These are phyloP conservation scores for Dalbergia cochinchinensis DNA, from an alignment of 306 rosid genomes.

Conservation along the genomic window DNA sequence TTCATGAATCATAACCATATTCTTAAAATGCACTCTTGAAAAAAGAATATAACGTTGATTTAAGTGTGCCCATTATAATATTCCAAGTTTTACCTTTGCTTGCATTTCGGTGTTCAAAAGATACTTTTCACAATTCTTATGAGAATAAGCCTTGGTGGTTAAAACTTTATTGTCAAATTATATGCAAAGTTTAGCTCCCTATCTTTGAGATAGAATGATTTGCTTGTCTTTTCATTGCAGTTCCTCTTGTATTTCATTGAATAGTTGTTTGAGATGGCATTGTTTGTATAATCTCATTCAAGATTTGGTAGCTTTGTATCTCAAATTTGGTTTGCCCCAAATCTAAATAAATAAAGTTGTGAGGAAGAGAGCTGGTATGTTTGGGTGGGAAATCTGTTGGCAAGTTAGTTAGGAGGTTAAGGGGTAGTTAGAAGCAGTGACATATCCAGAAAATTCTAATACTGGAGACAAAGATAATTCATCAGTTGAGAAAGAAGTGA, in stretches of 20 bases:
- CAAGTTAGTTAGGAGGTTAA: too few relatives aligned
- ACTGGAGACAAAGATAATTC: too few relatives aligned
- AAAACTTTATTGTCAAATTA: constrained; percentile 25
- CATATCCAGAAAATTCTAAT: too few relatives aligned
- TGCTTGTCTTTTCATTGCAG: constrained; percentile 5
- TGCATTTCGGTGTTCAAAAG: not conserved
- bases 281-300: not conserved
- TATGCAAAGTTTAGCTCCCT: constrained; percentile 13
- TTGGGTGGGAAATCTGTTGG: too few relatives aligned
- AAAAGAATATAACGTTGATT: constrained; percentile 17
- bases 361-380: too few relatives aligned
- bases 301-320: constrained; percentile 15
- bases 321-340: constrained; percentile 2
- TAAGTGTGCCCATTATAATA: not conserved
- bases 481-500: too few relatives aligned
- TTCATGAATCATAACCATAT: not conserved
- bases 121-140: not conserved
- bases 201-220: constrained; percentile 5
- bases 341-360: too few relatives aligned
- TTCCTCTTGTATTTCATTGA: constrained; percentile 28
- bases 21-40: constrained; percentile 35
- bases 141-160: not conserved
- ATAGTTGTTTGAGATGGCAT: constrained; percentile 6
- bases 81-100: not conserved
- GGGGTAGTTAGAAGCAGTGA: too few relatives aligned